These are phyloP conservation scores for Blumeria hordei DNA, from an alignment of 2,329 filamentous ascomycete genomes.

Conservation along the genomic window DNA sequence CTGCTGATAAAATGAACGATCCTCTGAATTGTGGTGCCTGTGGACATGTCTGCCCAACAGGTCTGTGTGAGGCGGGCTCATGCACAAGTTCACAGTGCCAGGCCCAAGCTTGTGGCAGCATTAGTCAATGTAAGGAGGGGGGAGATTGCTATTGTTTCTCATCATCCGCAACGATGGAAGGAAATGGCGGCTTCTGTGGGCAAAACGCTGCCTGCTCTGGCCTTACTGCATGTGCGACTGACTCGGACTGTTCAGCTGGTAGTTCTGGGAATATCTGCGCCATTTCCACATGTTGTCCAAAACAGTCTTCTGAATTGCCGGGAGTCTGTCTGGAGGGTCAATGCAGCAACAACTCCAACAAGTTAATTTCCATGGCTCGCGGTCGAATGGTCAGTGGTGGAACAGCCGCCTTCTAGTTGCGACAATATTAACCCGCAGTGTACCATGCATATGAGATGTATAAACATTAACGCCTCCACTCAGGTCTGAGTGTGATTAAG, in stretches of 20 bases:
- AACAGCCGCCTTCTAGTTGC: conserved; percentile 4
- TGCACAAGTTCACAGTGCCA: conserved; percentile 3
- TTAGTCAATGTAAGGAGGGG: conserved; percentile 4
- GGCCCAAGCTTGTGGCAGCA: conserved; percentile 5
- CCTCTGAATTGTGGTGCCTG: conserved; percentile 7
- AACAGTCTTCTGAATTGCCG: conserved; percentile 2
- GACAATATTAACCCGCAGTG: too few species aligned
- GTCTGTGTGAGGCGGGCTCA: conserved; percentile 4
- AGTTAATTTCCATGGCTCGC: conserved; percentile 3
- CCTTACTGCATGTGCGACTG: conserved; percentile 5
- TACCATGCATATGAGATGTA: too few species aligned
- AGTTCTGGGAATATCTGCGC: conserved; percentile 7
- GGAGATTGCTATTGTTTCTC: conserved; percentile 9
- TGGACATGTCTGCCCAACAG: conserved; percentile 5
- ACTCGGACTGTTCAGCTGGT: conserved; percentile 5
- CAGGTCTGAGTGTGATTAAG: too few species aligned
- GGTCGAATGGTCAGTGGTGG: not conserved
- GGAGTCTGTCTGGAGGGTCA: conserved; percentile 6
- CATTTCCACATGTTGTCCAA: conserved; percentile 8
- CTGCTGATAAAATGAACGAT: conserved; percentile 4
- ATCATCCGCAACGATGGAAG: not conserved
- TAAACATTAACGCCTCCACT: too few species aligned
- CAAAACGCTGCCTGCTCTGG: conserved; percentile 6
- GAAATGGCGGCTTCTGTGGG: conserved; percentile 7
- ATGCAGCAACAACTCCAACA: conserved; percentile 6